Base-by-base conservation (phyloP, 2,329 filamentous ascomycete species). In the Pseudopithomyces maydicus region DNA sequence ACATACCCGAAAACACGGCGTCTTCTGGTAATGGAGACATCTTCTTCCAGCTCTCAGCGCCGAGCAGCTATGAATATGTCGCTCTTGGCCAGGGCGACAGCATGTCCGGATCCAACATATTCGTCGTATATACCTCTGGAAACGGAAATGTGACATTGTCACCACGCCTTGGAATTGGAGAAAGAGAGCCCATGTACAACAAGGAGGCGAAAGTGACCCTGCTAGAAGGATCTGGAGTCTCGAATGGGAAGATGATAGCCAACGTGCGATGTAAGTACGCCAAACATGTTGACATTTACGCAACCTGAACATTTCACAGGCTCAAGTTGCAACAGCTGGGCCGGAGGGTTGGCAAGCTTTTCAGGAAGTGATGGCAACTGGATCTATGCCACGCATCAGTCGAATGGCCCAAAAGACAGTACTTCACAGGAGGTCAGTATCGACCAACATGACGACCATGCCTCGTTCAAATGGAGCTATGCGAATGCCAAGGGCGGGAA, bases 51-150 rank as follows among this genome's bases (percentile, higher is more conserved):
- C 78, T 88, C 48, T 80, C 78, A 44, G 82, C 82, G 2, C 84
- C 85, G 1, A 79, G 78, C 39, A 77, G 69, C 6, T 80, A 84
- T 65, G 71, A 80, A 71, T 88, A 82, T 81, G 78, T 85, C 33
- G 82, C 78, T 3, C 69, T 87, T 3, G 85, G 84, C 7, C 83
- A 86, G 67, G 85, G 85, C 23, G 74, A 63, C 1, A 61, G 69
- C 19, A 88, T 87, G 85, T 62, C 70, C 15, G 81, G 80, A 20
- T 71, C 85, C 6, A 85, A 85, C 68, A 86, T 88, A 45, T 86
- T 87, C 66, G 74, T 87, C 42, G 76, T 86, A 6, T 87, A 87
- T 63, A 79, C 82, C n/a, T 78, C 80, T 23, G 73, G 79, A 38
- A 72, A 73, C 36, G 80, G 82, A 23, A 78, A 72, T 42, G 82